Evolutionary conservation across 2,329 filamentous ascomycete species (phyloP).

Genomic region (Cercospora citrullina): DNA sequence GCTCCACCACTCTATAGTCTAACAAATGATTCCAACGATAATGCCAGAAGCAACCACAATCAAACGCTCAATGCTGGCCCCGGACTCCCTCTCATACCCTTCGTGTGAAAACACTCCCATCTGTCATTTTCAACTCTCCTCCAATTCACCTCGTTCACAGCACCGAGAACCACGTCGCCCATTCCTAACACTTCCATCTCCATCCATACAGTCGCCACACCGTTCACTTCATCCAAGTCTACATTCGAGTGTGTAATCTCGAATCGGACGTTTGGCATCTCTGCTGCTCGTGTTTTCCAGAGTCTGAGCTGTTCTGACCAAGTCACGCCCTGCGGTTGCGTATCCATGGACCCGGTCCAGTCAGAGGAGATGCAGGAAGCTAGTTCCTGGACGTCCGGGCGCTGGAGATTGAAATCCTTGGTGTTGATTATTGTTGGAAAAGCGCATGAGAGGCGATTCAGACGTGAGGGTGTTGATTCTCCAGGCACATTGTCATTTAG

Average conservation of each 20-base stretch:
- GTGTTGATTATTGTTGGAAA: slow-evolving; percentile 2
- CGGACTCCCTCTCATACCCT: slow-evolving; percentile 13
- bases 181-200: slow-evolving; percentile 17
- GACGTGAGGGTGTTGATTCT: not conserved
- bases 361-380: not conserved
- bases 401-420: slow-evolving; percentile 5
- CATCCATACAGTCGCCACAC: slow-evolving; percentile 7
- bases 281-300: slow-evolving; percentile 3
- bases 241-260: not conserved
- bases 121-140: not conserved
- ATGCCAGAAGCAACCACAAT: not conserved
- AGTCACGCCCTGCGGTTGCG: slow-evolving; percentile 1
- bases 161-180: not conserved
- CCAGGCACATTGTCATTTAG: too few relatives aligned
- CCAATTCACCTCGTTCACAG: not conserved
- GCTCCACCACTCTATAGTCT: not conserved
- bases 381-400: slow-evolving; percentile 1
- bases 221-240: slow-evolving; percentile 9
- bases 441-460: slow-evolving; percentile 6
- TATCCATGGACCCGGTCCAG: slow-evolving; percentile 16
- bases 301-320: slow-evolving; percentile 5
- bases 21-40: not conserved
- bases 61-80: not conserved
- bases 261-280: slow-evolving; percentile 10
- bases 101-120: slow-evolving; percentile 10